These are phyloP conservation scores for Liriodendron chinense DNA, from an alignment of 164 flowering plant genomes.

Conservation along the genomic window DNA sequence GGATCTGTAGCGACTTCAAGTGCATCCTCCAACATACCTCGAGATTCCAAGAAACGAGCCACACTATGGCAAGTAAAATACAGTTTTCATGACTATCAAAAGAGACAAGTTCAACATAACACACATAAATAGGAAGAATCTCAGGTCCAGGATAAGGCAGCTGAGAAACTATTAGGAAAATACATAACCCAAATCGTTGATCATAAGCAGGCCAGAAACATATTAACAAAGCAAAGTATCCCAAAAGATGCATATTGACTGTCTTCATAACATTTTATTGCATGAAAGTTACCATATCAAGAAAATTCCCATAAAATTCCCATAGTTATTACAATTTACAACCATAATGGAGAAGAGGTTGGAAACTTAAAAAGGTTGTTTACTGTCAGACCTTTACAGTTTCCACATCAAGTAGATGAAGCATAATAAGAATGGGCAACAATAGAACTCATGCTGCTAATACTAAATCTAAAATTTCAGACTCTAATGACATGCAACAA, in stretches of 20 bases:
- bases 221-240: too few species aligned
- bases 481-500: too few species aligned
- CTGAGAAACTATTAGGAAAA: background rate
- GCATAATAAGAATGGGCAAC: background rate
- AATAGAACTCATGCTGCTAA: too few species aligned
- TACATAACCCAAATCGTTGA: background rate
- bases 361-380: background rate
- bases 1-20: slow-evolving; percentile 96
- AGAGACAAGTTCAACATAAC: slow-evolving; percentile 3
- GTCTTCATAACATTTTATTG: too few species aligned
- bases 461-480: too few species aligned
- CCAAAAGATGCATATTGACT: too few species aligned
- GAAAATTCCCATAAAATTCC: background rate
- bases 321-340: too few species aligned
- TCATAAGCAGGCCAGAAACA: background rate
- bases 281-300: background rate
- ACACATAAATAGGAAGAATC: background rate
- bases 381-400: background rate
- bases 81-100: slow-evolving; percentile 2
- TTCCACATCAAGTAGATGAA: background rate
- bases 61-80: slow-evolving; percentile 42
- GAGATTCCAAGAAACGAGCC: slow-evolving; percentile 94
- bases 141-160: background rate
- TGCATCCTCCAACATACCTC: slow-evolving; percentile 95
- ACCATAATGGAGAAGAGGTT: background rate